Evolutionary conservation across 108 stramenopile genomes (phyloP).

Genomic region (Cyclotella distinguenda): DNA sequence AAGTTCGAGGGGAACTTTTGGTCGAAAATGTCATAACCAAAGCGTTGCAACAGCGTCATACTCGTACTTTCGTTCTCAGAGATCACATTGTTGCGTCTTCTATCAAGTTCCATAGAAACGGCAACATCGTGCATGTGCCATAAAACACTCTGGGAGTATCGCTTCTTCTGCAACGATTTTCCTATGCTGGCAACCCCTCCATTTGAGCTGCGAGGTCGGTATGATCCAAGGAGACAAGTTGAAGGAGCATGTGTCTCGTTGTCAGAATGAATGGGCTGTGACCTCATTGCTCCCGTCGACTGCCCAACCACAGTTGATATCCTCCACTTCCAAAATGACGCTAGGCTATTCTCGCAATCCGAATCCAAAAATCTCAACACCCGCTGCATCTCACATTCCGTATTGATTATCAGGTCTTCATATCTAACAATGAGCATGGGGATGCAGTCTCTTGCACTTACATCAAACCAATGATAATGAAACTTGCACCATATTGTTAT

Average conservation of each 20-base stretch:
- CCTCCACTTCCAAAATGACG: slow-evolving; percentile 49
- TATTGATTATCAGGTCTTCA: slow-evolving; percentile 71
- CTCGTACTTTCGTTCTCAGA: slow-evolving; percentile 5
- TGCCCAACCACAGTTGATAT: slow-evolving; percentile 33
- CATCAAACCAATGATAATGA: slow-evolving; percentile 66
- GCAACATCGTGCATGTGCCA: slow-evolving; percentile 54
- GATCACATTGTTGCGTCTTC: slow-evolving; percentile 2
- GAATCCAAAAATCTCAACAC: slow-evolving; percentile 50
- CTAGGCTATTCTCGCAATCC: slow-evolving; percentile 5
- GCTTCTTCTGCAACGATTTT: slow-evolving; percentile 50
- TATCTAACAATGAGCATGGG: slow-evolving; percentile 67
- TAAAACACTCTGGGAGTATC: slow-evolving; percentile 54
- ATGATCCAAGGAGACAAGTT: slow-evolving; percentile 50
- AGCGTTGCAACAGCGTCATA: slow-evolving; percentile 43
- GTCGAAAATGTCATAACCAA: slow-evolving; percentile 67
- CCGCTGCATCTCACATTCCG: slow-evolving; percentile 48
- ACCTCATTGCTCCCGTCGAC: not conserved
- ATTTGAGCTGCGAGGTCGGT: slow-evolving; percentile 46
- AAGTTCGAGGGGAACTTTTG: slow-evolving; percentile 69
- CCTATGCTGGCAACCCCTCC: slow-evolving; percentile 46
- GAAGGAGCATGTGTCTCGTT: not conserved
- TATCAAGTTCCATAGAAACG: slow-evolving; percentile 21
- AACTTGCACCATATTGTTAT: slow-evolving; percentile 72
- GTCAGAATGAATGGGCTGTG: not conserved
- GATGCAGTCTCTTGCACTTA: slow-evolving; percentile 27